Percentiles rank a stretch among this genome's conserved stretches.
Conservation (phyloP, 345 rosid species). For the Populus euphratica region DNA sequence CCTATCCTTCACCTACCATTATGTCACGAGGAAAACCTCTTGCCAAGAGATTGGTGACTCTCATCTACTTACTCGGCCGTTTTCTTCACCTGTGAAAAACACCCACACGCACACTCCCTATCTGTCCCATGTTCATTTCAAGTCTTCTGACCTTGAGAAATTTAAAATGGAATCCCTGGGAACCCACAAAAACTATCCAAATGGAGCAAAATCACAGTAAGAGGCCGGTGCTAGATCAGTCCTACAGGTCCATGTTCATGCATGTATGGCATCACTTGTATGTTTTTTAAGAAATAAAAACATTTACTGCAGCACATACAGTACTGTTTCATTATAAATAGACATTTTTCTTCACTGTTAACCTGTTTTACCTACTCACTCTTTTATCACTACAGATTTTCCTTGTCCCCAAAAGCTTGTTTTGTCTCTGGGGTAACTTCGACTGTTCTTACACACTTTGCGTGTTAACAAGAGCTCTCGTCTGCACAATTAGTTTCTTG, state of each 20-base stretch:
- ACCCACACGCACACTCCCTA: not conserved
- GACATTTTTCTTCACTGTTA: slow-evolving; percentile 9
- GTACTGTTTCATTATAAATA: not conserved
- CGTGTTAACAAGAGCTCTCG: not conserved
- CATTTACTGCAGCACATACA: not conserved
- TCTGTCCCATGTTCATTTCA: not conserved
- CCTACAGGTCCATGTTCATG: not conserved
- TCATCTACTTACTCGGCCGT: slow-evolving; percentile 6
- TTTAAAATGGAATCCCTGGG: not conserved
- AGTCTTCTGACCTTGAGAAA: not conserved
- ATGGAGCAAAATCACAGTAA: not conserved
- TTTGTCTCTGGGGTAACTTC: not conserved
- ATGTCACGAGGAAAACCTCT: not conserved
- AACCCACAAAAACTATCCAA: not conserved
- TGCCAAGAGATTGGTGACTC: not conserved
- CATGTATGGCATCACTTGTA: slow-evolving; percentile 1
- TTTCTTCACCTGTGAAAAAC: not conserved
- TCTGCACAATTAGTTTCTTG: not conserved
- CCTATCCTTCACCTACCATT: slow-evolving; percentile 12
- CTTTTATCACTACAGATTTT: not conserved
- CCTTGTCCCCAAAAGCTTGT: not conserved
- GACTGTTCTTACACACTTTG: not conserved
- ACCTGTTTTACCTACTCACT: slow-evolving; percentile 19
- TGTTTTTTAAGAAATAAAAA: not conserved
- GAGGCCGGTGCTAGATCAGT: not conserved